Evolutionary conservation across 2,329 filamentous ascomycete species (phyloP).

Genomic region (Trichoderma atroviride): DNA sequence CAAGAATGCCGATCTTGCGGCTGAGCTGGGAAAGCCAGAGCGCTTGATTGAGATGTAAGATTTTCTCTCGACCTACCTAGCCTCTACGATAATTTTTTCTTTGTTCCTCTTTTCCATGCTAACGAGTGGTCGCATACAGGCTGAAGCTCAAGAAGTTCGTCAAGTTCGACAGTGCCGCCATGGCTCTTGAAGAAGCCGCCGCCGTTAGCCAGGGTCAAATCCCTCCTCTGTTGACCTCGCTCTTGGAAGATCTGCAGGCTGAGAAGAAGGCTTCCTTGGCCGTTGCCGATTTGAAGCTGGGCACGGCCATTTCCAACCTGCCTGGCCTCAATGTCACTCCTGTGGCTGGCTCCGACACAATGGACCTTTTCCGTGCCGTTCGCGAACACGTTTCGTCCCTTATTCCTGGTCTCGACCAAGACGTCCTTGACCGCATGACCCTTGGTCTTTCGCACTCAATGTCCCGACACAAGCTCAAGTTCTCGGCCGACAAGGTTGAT

Average conservation of each 20-base stretch:
- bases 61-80: conserved; percentile 31
- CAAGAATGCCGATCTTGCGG: conserved; percentile 78
- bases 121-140: conserved; percentile 46
- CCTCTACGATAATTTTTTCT: conserved; percentile 20
- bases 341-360: conserved; percentile 62
- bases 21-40: conserved; percentile 77
- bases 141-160: conserved; percentile 95
- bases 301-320: conserved; percentile 88
- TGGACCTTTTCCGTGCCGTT: conserved; percentile 92
- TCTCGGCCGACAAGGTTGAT: conserved; percentile 97
- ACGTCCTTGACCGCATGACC: conserved; percentile 91
- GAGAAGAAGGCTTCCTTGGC: conserved; percentile 97
- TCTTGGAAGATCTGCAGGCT: conserved; percentile 89
- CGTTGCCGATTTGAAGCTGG: conserved; percentile 90
- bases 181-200: conserved; percentile 87
- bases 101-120: conserved; percentile 5
- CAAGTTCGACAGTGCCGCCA: conserved; percentile 93
- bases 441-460: conserved; percentile 96
- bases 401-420: conserved; percentile 81
- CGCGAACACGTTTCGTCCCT: conserved; percentile 87
- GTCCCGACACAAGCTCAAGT: conserved; percentile 97
- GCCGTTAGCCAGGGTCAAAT: conserved; percentile 93
- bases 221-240: conserved; percentile 77
- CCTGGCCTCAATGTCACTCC: conserved; percentile 83
- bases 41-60: conserved; percentile 82